phyloP scores from a whole-genome alignment of 2,329 filamentous ascomycete genomes.

The Trichothecium roseum region DNA sequence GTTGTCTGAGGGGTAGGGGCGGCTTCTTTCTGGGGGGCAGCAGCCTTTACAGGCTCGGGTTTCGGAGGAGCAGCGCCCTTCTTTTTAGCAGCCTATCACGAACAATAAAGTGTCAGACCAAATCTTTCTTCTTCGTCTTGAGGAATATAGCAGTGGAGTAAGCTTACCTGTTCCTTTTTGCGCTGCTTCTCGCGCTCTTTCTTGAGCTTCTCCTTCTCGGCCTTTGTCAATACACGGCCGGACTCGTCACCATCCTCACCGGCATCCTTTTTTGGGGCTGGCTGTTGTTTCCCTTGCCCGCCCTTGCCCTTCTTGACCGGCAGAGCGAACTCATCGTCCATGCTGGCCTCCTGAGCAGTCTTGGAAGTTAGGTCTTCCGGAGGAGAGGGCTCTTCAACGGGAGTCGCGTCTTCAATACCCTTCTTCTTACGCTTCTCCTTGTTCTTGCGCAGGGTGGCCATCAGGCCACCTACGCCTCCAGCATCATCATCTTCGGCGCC shows the following conservation, averaged over 20 bases:
- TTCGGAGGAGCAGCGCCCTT: conserved; percentile 39
- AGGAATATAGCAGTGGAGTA: too few relatives aligned
- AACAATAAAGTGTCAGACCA: not conserved
- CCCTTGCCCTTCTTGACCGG: conserved; percentile 68
- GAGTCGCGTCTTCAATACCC: conserved; percentile 58
- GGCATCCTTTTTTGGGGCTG: conserved; percentile 32
- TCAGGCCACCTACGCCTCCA: conserved; percentile 54
- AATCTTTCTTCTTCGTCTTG: not conserved
- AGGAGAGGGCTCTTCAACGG: conserved; percentile 52
- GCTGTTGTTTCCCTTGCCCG: conserved; percentile 30
- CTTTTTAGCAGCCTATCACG: conserved; percentile 63
- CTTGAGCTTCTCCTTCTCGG: conserved; percentile 95
- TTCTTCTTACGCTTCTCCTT: conserved; percentile 87
- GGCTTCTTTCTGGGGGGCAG: conserved; percentile 54
- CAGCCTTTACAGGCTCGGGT: conserved; percentile 18
- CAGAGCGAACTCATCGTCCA: conserved; percentile 77
- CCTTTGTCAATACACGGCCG: conserved; percentile 81
- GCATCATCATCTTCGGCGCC: conserved; percentile 38
- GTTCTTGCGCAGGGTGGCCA: conserved; percentile 74
- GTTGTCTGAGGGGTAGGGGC: too few relatives aligned
- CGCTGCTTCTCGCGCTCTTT: conserved; percentile 97
- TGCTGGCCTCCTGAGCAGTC: conserved; percentile 64
- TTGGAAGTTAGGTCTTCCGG: conserved; percentile 21
- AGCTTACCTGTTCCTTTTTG: conserved; percentile 85
- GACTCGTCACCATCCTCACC: conserved; percentile 43